Base-by-base conservation (phyloP, 768 basidiomycete species). In the Sporobolomyces pararoseus region DNA sequence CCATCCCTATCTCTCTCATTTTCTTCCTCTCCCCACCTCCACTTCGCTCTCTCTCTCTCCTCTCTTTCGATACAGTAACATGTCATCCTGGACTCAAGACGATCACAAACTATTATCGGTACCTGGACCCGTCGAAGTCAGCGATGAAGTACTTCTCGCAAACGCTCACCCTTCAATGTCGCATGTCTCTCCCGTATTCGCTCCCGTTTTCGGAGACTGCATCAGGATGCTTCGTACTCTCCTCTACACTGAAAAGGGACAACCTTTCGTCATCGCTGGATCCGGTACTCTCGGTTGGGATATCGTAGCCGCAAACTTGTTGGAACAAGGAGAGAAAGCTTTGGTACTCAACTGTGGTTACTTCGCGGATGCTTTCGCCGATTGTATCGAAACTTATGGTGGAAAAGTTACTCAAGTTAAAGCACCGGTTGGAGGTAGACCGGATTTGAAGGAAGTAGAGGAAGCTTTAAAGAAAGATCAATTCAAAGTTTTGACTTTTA, bases 261-360 rank as follows among this genome's bases (percentile, higher is more conserved):
- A 98, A 77, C 91, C 92, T 0, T 92, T 99, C 83, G 81, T 99
- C 76, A 89, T 98, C 71, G 87, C 93, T 32, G 96, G 96, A 2
- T 90, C 88, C 63, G 96, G 96, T 21, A 98, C 96, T 3, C 83
- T 99, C 39, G 96, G 96, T 34, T 98, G 94, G 71, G 64, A 59
- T 32, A 73, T 90, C 88, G 91, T 93, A 47, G 87, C 91, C 0
- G 86, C 91, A 12, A 98, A 98, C 80, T 84, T 99, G 63, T 83
- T 97, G n/a, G 82, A 83, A 75, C 84, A 84, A 5, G 87, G 87
- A 63, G 88, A 92, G 74, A 81, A 86, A 68, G 90, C 83, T 27
- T 85, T 96, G 59, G 90, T 97, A 0, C 83, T 96, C 55, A 86
- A 91, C 80, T 87, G 86, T 27, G 95, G 95, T 9, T 97, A 97